phyloP scores from a whole-genome alignment of 2,329 filamentous ascomycete species.

The Neonectria ditissima region DNA sequence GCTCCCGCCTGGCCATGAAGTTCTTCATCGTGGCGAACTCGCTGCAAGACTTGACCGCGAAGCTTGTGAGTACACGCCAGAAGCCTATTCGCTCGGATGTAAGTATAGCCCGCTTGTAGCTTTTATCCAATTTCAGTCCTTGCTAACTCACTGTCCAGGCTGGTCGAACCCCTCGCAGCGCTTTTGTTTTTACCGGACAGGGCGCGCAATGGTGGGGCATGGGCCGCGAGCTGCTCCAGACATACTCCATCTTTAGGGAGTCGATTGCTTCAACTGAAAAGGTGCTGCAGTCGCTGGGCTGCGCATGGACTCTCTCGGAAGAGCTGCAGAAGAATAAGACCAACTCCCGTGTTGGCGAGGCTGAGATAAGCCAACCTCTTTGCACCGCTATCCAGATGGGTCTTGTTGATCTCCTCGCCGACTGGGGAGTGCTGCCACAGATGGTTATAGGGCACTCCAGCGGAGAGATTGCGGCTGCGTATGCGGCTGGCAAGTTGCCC shows the following conservation, averaged over 20 bases:
- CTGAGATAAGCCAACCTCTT: conserved; percentile 54
- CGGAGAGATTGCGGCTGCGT: conserved; percentile 62
- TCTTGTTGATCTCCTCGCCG: conserved; percentile 55
- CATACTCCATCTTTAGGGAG: conserved; percentile 11
- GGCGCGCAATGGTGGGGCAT: conserved; percentile 49
- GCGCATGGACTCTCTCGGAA: conserved; percentile 11
- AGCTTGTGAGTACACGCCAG: conserved; percentile 11
- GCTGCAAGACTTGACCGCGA: conserved; percentile 2
- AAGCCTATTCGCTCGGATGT: conserved; percentile 17
- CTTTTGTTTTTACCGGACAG: conserved; percentile 49
- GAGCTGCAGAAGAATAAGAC: conserved; percentile 2
- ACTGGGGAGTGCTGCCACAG: conserved; percentile 53
- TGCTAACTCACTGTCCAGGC: neutral
- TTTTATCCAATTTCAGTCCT: neutral
- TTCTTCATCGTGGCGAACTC: conserved; percentile 15
- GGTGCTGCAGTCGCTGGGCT: conserved; percentile 36
- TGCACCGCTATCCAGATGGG: conserved; percentile 60
- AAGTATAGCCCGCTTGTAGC: neutral
- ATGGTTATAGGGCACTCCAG: conserved; percentile 58
- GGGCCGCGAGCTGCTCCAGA: conserved; percentile 47
- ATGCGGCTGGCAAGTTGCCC: conserved; percentile 56
- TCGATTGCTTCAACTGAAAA: neutral
- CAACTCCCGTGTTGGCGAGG: conserved; percentile 43
- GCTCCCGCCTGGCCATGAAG: conserved; percentile 12
- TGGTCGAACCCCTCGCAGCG: conserved; percentile 2